These are phyloP conservation scores for Beauveria australis DNA, from an alignment of 2,329 filamentous ascomycete species.

Conservation along the genomic window DNA sequence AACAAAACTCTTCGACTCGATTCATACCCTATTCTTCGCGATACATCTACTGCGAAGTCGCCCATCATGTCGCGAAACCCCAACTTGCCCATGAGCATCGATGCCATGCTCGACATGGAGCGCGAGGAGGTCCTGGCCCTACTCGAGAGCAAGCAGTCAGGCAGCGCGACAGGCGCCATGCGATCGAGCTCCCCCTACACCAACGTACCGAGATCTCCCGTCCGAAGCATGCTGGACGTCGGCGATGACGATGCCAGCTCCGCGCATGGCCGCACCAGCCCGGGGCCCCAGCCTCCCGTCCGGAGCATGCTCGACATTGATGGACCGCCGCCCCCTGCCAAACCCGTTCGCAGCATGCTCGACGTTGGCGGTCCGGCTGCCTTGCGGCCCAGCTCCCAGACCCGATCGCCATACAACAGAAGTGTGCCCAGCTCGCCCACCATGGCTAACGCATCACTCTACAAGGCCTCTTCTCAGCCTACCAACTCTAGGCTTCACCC, in stretches of 20 bases:
- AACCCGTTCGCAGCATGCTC: conserved; percentile 43
- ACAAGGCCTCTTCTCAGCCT: conserved; percentile 13
- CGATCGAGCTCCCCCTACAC: conserved; percentile 47
- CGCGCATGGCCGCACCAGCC: conserved; percentile 17
- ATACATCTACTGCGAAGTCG: not conserved
- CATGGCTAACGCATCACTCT: conserved; percentile 14
- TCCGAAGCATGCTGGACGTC: conserved; percentile 60
- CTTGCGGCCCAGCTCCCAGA: conserved; percentile 17
- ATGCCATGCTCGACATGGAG: conserved; percentile 70
- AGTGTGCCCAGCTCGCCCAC: conserved; percentile 27
- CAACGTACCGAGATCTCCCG: conserved; percentile 53
- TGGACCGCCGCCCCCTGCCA: conserved; percentile 29
- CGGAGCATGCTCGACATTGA: conserved; percentile 59
- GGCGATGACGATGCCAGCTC: conserved; percentile 32
- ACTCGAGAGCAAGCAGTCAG: conserved; percentile 43
- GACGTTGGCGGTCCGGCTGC: conserved; percentile 33
- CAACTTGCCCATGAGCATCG: conserved; percentile 58
- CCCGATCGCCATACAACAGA: conserved; percentile 16
- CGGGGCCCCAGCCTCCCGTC: conserved; percentile 44
- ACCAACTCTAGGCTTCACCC: conserved; percentile 25
- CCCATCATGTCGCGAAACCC: conserved; percentile 24
- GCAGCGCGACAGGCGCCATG: conserved; percentile 27
- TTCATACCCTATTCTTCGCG: not conserved
- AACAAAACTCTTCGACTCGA: not conserved
- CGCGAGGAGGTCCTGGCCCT: conserved; percentile 63